Evolutionary conservation across 1,284 basidiomycete genomes (phyloP).

Genomic region (Exobasidium cylindrosporum): DNA sequence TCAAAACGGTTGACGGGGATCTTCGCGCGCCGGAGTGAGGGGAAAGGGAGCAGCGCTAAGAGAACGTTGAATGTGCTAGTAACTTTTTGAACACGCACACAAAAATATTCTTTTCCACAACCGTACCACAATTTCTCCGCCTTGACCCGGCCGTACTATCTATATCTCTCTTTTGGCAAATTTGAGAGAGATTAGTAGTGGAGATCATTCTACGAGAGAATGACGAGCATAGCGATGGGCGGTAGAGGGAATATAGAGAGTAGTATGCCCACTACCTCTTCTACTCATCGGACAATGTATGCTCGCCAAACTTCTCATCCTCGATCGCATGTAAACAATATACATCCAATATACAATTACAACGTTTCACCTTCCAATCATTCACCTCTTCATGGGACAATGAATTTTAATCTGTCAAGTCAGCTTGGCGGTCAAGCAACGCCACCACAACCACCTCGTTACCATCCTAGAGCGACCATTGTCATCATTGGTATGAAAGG

Average conservation of each 20-base stretch:
- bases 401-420: background rate
- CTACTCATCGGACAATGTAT: background rate
- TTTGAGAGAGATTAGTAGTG: too few relatives aligned
- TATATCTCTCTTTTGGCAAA: too few relatives aligned
- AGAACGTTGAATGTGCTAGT: too few relatives aligned
- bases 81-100: too few relatives aligned
- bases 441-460: conserved; percentile 1
- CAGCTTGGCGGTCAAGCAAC: background rate
- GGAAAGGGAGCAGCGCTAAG: too few relatives aligned
- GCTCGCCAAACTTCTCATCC: background rate
- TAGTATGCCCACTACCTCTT: background rate
- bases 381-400: background rate
- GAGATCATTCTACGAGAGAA: too few relatives aligned
- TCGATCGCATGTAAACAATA: background rate
- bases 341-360: background rate
- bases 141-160: too few relatives aligned
- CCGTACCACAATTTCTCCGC: too few relatives aligned
- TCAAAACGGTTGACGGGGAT: too few relatives aligned
- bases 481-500: conserved; percentile 23
- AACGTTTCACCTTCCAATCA: background rate
- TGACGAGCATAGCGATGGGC: background rate
- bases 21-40: too few relatives aligned
- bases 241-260: background rate
- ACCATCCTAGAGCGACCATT: conserved; percentile 19
- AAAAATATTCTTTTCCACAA: too few relatives aligned